phyloP scores from a whole-genome alignment of 2,329 filamentous ascomycete species.

The Trichoderma sp. region DNA sequence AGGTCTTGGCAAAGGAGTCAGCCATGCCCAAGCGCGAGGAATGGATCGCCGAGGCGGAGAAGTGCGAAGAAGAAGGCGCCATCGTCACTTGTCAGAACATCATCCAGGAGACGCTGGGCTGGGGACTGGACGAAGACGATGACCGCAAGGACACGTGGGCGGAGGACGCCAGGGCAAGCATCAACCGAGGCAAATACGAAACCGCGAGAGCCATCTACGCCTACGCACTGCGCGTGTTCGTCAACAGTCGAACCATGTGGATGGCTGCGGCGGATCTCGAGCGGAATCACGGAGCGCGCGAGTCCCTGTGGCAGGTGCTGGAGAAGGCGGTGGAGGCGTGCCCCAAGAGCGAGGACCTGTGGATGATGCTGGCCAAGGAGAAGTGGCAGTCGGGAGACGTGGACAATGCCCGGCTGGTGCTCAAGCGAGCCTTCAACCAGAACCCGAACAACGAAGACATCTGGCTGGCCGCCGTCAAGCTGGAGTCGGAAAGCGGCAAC shows the following conservation, averaged over 20 bases:
- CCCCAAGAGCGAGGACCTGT: conserved; percentile 85
- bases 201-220: conserved; percentile 93
- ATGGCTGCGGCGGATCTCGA: conserved; percentile 89
- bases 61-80: conserved; percentile 90
- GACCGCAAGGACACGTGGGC: conserved; percentile 95
- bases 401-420: conserved; percentile 80
- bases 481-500: conserved; percentile 88
- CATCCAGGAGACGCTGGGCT: conserved; percentile 88
- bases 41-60: conserved; percentile 93
- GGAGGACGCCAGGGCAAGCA: conserved; percentile 84
- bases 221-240: conserved; percentile 86
- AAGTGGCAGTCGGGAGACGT: conserved; percentile 89
- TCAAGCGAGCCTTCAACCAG: conserved; percentile 88
- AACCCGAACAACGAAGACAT: conserved; percentile 98
- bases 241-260: conserved; percentile 86
- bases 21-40: conserved; percentile 98
- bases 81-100: conserved; percentile 85
- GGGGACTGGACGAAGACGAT: conserved; percentile 91
- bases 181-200: conserved; percentile 79
- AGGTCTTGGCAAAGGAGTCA: conserved; percentile 83
- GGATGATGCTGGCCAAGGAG: conserved; percentile 95
- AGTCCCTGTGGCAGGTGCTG: conserved; percentile 79
- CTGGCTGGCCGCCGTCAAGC: conserved; percentile 93
- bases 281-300: conserved; percentile 81
- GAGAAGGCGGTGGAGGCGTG: conserved; percentile 95